Evolutionary conservation across 2,329 filamentous ascomycete species (phyloP).

Genomic region (Bipolaris gigantea): DNA sequence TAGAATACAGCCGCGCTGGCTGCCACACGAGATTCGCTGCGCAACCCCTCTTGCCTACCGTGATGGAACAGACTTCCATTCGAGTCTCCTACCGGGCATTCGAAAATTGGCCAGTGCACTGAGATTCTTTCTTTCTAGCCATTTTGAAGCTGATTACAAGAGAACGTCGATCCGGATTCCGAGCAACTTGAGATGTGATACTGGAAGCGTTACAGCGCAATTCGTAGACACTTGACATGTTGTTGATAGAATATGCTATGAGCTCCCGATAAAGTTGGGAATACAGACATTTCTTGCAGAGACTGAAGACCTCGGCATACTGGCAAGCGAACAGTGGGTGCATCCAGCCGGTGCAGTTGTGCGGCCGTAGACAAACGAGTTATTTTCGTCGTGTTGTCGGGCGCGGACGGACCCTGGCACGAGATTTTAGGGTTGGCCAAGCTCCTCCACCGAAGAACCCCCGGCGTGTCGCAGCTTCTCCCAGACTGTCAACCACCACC

Average conservation of each 20-base stretch:
- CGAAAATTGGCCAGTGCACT: neutral
- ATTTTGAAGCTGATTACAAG: neutral
- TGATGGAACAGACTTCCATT: neutral
- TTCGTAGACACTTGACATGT: neutral
- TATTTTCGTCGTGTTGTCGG: constrained; percentile 21
- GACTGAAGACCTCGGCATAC: neutral
- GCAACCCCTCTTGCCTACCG: neutral
- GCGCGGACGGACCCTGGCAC: constrained; percentile 16
- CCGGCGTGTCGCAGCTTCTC: constrained; percentile 29
- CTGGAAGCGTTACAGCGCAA: neutral
- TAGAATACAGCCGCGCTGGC: neutral
- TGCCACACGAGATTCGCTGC: neutral
- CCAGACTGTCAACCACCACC: constrained; percentile 24
- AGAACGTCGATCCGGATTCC: neutral
- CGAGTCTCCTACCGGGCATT: no score
- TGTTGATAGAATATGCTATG: neutral
- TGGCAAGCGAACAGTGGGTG: neutral
- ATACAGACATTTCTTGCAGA: neutral
- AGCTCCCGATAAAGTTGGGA: neutral
- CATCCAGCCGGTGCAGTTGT: neutral
- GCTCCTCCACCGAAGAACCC: constrained; percentile 23
- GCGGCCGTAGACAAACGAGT: constrained; percentile 8
- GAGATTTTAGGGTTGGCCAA: constrained; percentile 24
- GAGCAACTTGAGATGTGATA: neutral
- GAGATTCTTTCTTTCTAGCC: neutral